Conservation (phyloP, 495 filamentous ascomycete genomes). For the Aspergillus cavernicola region DNA sequence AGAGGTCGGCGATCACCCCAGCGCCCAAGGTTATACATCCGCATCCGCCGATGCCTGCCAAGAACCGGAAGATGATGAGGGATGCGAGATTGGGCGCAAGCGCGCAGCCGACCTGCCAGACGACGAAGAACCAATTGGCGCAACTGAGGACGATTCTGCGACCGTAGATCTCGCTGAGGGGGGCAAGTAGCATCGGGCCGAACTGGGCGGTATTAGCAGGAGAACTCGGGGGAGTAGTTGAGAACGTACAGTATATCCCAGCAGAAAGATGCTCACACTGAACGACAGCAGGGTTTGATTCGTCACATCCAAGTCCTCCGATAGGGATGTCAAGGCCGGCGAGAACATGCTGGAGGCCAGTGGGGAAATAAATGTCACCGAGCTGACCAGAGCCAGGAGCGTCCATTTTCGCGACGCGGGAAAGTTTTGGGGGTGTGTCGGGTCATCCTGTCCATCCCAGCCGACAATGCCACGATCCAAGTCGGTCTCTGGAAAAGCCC, state of each 20-base stretch:
- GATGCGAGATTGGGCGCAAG: conserved; percentile 54
- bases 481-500: conserved; percentile 24
- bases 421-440: conserved; percentile 68
- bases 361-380: conserved; percentile 45
- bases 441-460: conserved; percentile 60
- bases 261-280: conserved; percentile 52
- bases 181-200: conserved; percentile 44
- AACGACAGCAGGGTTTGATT: conserved; percentile 47
- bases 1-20: conserved; percentile 59
- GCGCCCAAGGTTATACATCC: conserved; percentile 39
- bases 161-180: conserved; percentile 42
- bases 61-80: conserved; percentile 62
- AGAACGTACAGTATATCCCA: conserved; percentile 57
- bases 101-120: conserved; percentile 68
- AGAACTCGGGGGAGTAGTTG: too few species aligned
- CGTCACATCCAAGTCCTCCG: conserved; percentile 57
- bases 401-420: conserved; percentile 36
- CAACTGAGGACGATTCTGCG: conserved; percentile 33
- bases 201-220: too few species aligned
- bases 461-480: conserved; percentile 17
- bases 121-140: conserved; percentile 40
- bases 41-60: conserved; percentile 60
- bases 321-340: conserved; percentile 54
- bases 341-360: conserved; percentile 70
- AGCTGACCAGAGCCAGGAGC: conserved; percentile 30